Evolutionary conservation across 1,139 yeast genomes (phyloP).

Genomic region (Pichia sp.): DNA sequence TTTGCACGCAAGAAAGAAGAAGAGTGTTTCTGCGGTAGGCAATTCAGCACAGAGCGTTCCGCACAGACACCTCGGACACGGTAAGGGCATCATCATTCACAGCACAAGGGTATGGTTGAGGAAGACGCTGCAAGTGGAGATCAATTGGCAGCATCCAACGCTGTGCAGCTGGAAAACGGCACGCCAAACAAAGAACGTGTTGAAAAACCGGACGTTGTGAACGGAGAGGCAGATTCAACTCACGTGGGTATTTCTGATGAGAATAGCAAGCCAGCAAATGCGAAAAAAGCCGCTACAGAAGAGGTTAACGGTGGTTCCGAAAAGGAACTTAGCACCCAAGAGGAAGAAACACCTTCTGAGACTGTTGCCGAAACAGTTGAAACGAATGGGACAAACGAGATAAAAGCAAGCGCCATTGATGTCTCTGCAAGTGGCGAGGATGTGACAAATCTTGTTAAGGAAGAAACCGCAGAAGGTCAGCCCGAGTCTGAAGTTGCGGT

Average conservation of each 20-base stretch:
- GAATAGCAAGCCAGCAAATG: neutral
- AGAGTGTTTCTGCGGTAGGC: neutral
- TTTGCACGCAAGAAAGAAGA: neutral
- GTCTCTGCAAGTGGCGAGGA: neutral
- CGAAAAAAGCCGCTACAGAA: neutral
- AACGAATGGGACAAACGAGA: neutral
- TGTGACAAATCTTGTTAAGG: neutral
- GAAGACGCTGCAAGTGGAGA: slow-evolving; percentile 1
- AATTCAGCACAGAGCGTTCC: neutral
- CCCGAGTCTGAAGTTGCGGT: neutral
- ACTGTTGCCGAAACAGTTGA: neutral
- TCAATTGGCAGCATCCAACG: neutral
- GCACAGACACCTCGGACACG: neutral
- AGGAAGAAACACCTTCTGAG: neutral
- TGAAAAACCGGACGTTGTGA: neutral
- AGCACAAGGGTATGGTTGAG: neutral
- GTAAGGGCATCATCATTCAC: neutral
- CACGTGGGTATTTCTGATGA: neutral
- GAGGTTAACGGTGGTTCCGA: neutral
- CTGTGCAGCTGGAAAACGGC: neutral
- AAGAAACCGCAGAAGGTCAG: neutral
- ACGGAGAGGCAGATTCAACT: neutral
- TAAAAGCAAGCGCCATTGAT: neutral
- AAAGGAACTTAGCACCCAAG: neutral
- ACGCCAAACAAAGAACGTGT: neutral